These are phyloP conservation scores for Neonectria sp. DNA, from an alignment of 2,329 filamentous ascomycete genomes.

Conservation along the genomic window DNA sequence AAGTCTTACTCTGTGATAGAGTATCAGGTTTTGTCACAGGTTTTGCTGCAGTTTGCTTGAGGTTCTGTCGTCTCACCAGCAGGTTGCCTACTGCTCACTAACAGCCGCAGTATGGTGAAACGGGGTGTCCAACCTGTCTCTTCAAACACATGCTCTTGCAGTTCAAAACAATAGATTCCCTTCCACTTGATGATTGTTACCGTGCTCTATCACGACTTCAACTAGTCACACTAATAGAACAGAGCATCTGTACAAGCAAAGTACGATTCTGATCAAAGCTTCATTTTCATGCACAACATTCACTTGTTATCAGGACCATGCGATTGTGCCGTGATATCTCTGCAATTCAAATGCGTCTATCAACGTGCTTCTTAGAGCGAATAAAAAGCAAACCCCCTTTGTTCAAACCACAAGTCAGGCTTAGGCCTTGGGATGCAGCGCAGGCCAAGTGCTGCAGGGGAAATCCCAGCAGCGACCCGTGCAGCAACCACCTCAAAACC, in stretches of 20 bases:
- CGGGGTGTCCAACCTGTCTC: too few species aligned
- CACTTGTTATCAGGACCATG: neutral
- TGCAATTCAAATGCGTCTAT: constrained; percentile 43
- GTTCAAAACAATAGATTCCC: too few species aligned
- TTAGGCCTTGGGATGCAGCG: constrained; percentile 12
- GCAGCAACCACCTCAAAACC: constrained; percentile 8
- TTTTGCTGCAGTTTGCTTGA: neutral
- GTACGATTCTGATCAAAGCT: neutral
- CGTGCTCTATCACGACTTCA: neutral
- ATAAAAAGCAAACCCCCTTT: constrained; percentile 39
- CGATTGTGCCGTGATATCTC: constrained; percentile 20
- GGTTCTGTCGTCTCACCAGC: neutral
- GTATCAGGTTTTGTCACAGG: neutral
- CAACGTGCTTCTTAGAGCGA: constrained; percentile 36
- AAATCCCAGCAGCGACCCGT: neutral
- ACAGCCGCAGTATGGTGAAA: neutral
- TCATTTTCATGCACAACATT: neutral
- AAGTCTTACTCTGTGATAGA: neutral
- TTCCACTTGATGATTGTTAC: too few species aligned
- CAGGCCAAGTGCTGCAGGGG: neutral
- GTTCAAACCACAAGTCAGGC: constrained; percentile 40
- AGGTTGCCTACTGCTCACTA: neutral
- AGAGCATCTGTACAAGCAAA: neutral
- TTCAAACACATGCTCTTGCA: too few species aligned
- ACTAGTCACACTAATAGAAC: neutral